phyloP scores from a whole-genome alignment of 2,329 filamentous ascomycete species.

The Colletotrichum tropicicola region DNA sequence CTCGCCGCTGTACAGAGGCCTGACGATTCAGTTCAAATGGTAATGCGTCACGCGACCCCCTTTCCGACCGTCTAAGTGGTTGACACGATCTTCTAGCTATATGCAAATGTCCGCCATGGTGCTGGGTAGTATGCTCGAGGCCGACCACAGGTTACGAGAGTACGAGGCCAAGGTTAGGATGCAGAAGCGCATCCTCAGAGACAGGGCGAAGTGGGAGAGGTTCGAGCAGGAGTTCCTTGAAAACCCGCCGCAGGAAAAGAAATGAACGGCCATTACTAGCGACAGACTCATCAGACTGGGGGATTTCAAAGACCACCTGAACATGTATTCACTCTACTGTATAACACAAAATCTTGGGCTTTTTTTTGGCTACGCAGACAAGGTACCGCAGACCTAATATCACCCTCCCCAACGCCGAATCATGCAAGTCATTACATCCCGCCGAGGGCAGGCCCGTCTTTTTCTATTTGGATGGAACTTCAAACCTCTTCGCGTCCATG shows the following conservation, averaged over 20 bases:
- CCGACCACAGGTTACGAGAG: conserved; percentile 71
- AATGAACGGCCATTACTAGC: background rate
- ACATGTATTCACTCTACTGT: conserved; percentile 20
- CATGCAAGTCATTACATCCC: conserved; percentile 33
- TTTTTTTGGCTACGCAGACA: conserved; percentile 19
- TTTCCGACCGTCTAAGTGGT: background rate
- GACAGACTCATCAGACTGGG: background rate
- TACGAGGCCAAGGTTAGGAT: conserved; percentile 74
- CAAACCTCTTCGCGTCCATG: conserved; percentile 90
- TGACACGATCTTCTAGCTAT: conserved; percentile 61
- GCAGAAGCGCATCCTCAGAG: conserved; percentile 69
- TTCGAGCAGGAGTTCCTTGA: conserved; percentile 70
- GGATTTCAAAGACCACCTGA: background rate
- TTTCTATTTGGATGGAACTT: conserved; percentile 46
- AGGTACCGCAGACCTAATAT: conserved; percentile 1
- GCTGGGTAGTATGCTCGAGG: conserved; percentile 80
- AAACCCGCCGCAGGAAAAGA: conserved; percentile 45
- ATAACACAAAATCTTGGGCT: conserved; percentile 10
- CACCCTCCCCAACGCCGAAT: conserved; percentile 43
- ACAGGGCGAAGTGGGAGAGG: conserved; percentile 74
- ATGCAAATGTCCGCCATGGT: conserved; percentile 89
- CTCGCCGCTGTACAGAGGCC: conserved; percentile 76
- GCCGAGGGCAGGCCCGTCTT: background rate
- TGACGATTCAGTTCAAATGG: conserved; percentile 83
- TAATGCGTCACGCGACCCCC: conserved; percentile 49